Evolutionary conservation across 768 basidiomycete genomes (phyloP).

Genomic region (Tricholoma sp.): DNA sequence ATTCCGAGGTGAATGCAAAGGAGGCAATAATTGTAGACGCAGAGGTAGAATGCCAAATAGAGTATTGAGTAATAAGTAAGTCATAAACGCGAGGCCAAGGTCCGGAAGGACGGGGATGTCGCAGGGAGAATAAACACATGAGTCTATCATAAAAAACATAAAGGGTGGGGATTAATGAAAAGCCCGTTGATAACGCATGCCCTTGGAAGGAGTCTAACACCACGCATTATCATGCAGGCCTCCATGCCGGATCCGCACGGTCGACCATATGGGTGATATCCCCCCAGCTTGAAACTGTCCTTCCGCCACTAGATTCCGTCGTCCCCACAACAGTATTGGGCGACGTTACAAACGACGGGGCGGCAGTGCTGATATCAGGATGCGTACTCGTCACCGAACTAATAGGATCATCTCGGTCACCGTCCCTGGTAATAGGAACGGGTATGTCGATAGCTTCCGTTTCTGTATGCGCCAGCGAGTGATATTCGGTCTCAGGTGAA

Average conservation of each 20-base stretch:
- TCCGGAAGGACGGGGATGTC: not conserved
- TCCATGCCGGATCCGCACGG: slow-evolving; percentile 32
- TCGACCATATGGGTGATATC: slow-evolving; percentile 39
- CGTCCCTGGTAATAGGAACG: slow-evolving; percentile 8
- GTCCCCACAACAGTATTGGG: slow-evolving; percentile 54
- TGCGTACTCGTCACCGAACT: slow-evolving; percentile 32
- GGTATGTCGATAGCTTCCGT: slow-evolving; percentile 8
- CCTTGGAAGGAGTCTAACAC: not conserved
- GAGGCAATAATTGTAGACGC: slow-evolving; percentile 4
- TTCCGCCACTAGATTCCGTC: slow-evolving; percentile 44
- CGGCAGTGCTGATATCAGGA: slow-evolving; percentile 64
- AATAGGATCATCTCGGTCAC: slow-evolving; percentile 7
- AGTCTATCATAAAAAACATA: not conserved
- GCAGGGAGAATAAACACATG: not conserved
- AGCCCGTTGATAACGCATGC: slow-evolving; percentile 4
- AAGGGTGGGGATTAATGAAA: slow-evolving; percentile 9
- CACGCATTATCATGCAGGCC: slow-evolving; percentile 30
- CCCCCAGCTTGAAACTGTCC: slow-evolving; percentile 45
- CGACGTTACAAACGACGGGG: slow-evolving; percentile 63
- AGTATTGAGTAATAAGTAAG: not conserved
- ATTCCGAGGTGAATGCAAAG: slow-evolving; percentile 21
- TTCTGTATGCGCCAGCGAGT: slow-evolving; percentile 1
- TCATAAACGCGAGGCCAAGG: not conserved
- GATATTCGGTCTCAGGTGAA: not conserved
- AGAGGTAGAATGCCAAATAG: not conserved